Conservation (phyloP, 2,329 filamentous ascomycete species). For the Colletotrichum sp. region DNA sequence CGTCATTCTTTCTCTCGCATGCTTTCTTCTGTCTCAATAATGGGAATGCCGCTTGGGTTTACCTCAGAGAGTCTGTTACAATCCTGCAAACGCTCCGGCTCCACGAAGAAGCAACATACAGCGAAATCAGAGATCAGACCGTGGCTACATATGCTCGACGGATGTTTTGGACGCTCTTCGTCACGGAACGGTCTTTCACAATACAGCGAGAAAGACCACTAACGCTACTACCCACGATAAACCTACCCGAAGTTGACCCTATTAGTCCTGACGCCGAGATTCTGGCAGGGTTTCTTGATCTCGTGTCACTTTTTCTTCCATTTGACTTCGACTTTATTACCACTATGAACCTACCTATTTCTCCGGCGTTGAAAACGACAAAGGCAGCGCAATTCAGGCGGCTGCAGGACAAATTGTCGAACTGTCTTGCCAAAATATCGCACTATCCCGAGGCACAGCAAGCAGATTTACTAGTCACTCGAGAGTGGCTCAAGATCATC, state of each 20-base stretch:
- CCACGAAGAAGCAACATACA: not conserved
- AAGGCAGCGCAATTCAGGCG: not conserved
- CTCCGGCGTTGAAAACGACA: not conserved
- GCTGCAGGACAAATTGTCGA: not conserved
- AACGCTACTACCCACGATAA: constrained; percentile 27
- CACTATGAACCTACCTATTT: constrained; percentile 29
- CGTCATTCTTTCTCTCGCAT: constrained; percentile 37
- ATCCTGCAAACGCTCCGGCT: not conserved
- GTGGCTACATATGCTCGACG: constrained; percentile 26
- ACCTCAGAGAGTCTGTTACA: not conserved
- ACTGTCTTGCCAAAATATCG: constrained; percentile 2
- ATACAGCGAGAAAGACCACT: constrained; percentile 33
- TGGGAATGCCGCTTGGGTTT: constrained; percentile 38
- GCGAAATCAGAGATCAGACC: not conserved
- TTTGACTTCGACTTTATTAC: constrained; percentile 32
- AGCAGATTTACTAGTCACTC: constrained; percentile 29
- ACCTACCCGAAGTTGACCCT: constrained; percentile 23
- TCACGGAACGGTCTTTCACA: constrained; percentile 36
- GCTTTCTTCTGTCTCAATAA: constrained; percentile 33
- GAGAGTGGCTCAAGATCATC: constrained; percentile 31
- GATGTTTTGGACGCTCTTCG: constrained; percentile 34
- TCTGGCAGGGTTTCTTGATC: constrained; percentile 33
- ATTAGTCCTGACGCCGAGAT: constrained; percentile 28
- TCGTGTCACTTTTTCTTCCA: constrained; percentile 29
- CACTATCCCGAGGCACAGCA: constrained; percentile 24